A percentile compares a stretch with the other conserved stretches of the same genome.
phyloP scores from a whole-genome alignment of 2,329 filamentous ascomycete genomes.

The Sclerotinia subarctica region DNA sequence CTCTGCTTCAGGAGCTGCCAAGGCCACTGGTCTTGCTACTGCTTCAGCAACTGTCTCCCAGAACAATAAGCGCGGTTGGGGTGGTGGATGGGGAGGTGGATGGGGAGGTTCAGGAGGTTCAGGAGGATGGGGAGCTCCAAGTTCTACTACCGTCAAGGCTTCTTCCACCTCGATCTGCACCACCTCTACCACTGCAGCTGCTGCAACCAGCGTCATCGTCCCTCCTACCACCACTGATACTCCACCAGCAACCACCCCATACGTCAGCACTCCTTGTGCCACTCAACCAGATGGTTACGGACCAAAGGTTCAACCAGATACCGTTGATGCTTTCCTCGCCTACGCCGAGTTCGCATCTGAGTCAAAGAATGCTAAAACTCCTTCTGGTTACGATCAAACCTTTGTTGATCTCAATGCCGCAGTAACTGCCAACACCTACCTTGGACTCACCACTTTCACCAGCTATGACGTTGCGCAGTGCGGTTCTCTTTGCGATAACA shows the following conservation, averaged over 20 bases:
- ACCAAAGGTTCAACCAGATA: conserved; percentile 39
- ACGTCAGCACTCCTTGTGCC: conserved; percentile 3
- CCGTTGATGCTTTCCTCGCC: conserved; percentile 36
- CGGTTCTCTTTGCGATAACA: conserved; percentile 30
- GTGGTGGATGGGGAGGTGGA: not conserved
- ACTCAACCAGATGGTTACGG: conserved; percentile 33
- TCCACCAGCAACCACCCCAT: not conserved
- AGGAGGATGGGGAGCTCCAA: not conserved
- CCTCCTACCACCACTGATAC: not conserved
- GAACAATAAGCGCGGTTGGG: not conserved
- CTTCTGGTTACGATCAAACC: conserved; percentile 36
- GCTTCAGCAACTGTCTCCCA: not conserved
- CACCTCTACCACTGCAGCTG: not conserved
- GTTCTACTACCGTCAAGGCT: not conserved
- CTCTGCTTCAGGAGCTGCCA: not conserved
- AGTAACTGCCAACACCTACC: conserved; percentile 28
- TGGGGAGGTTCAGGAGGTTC: not conserved
- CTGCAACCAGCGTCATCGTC: not conserved
- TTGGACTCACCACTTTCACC: conserved; percentile 33
- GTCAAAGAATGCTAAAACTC: conserved; percentile 33
- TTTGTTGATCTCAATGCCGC: conserved; percentile 37
- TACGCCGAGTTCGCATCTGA: conserved; percentile 27
- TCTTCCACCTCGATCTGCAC: not conserved
- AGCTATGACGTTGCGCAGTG: conserved; percentile 35
- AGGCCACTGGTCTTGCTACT: not conserved